Percentiles rank a stretch among this genome's conserved stretches.
These are phyloP conservation scores for Fusarium dlaminii DNA, from an alignment of 2,329 filamentous ascomycete species.

Conservation along the genomic window DNA sequence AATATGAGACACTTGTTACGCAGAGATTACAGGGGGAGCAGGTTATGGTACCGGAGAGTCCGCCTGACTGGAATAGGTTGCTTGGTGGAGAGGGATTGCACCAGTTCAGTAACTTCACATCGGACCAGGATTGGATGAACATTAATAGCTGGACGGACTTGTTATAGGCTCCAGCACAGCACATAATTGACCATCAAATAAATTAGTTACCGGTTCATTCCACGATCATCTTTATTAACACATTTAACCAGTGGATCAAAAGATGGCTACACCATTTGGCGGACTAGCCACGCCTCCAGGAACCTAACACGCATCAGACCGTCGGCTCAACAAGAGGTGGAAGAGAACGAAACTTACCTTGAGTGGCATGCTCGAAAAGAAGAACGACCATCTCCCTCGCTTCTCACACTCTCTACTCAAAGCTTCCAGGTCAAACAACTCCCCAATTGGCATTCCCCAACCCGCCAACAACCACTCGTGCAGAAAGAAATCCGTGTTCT, in stretches of 20 bases:
- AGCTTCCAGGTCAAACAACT: slow-evolving; percentile 57
- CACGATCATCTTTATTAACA: neutral
- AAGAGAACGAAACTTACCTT: neutral
- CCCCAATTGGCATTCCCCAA: slow-evolving; percentile 62
- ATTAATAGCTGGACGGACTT: slow-evolving; percentile 40
- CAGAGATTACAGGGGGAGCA: slow-evolving; percentile 39
- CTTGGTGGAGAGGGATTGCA: slow-evolving; percentile 32
- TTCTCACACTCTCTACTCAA: slow-evolving; percentile 48
- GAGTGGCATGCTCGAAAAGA: slow-evolving; percentile 44
- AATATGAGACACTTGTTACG: slow-evolving; percentile 38
- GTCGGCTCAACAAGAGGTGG: fast-evolving
- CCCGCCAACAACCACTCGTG: slow-evolving; percentile 59
- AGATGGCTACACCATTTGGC: slow-evolving; percentile 18
- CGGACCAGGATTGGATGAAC: slow-evolving; percentile 41
- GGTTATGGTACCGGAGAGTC: slow-evolving; percentile 37
- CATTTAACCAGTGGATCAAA: neutral
- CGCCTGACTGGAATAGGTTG: slow-evolving; percentile 39
- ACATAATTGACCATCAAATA: neutral
- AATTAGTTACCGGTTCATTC: fast-evolving
- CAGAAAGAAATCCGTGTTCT: slow-evolving; percentile 44
- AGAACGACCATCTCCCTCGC: slow-evolving; percentile 51
- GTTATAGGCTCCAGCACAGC: neutral
- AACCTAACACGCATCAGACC: neutral
- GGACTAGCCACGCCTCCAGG: slow-evolving; percentile 26
- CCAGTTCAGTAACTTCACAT: slow-evolving; percentile 23